These are phyloP conservation scores for Candida ortonii DNA, from an alignment of 805 yeast species.

Conservation along the genomic window DNA sequence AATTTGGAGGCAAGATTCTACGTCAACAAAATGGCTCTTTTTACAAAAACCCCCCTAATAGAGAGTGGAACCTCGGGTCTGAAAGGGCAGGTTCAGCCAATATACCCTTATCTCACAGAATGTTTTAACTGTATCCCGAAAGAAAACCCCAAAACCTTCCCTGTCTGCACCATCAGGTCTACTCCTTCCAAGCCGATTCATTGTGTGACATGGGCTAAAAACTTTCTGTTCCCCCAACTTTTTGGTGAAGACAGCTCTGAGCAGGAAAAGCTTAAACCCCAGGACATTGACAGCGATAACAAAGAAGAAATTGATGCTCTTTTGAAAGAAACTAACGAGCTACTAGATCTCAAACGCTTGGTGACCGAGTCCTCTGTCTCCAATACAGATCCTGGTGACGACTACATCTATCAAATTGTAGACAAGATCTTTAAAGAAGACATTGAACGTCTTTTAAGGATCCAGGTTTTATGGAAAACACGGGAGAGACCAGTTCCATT, in stretches of 20 bases:
- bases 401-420: slow-evolving; percentile 45
- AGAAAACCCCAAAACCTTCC: slow-evolving; percentile 85
- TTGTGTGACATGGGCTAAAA: slow-evolving; percentile 97
- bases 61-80: slow-evolving; percentile 96
- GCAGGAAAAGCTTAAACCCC: slow-evolving; percentile 26
- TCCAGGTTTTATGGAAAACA: slow-evolving; percentile 77
- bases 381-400: slow-evolving; percentile 26
- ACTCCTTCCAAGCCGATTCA: slow-evolving; percentile 97
- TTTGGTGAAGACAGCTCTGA: slow-evolving; percentile 51
- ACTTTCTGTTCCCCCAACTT: slow-evolving; percentile 77
- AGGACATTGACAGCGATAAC: slow-evolving; percentile 59
- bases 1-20: slow-evolving; percentile 89
- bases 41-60: slow-evolving; percentile 70
- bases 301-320: slow-evolving; percentile 62
- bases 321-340: slow-evolving; percentile 64
- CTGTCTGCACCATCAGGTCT: slow-evolving; percentile 95
- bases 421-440: slow-evolving; percentile 68
- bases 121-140: slow-evolving; percentile 92
- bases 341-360: slow-evolving; percentile 47
- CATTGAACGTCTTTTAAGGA: slow-evolving; percentile 64
- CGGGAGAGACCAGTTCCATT: slow-evolving; percentile 70
- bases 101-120: slow-evolving; percentile 75
- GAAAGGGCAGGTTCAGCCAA: slow-evolving; percentile 92
- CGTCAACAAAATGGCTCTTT: slow-evolving; percentile 80
- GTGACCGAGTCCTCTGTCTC: slow-evolving; percentile 22